Conservation (phyloP, 257 asterid genomes). For the Solanum virginianum region DNA sequence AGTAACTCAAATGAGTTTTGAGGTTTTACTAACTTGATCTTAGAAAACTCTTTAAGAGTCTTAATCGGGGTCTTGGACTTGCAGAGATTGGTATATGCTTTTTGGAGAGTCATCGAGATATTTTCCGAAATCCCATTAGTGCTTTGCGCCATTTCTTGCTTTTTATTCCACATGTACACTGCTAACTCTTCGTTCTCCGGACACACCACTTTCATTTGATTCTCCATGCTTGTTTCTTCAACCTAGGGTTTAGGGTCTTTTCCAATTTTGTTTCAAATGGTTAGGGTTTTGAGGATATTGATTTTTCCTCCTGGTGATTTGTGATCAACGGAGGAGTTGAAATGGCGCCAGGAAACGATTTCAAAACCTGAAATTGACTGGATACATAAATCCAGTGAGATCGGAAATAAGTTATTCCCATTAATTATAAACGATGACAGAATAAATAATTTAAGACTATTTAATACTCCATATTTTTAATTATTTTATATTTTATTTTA, state of each 20-base stretch:
- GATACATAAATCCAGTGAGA: too few relatives aligned
- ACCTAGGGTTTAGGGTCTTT: neutral
- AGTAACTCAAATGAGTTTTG: neutral
- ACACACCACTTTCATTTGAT: constrained; percentile 31
- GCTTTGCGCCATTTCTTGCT: constrained; percentile 56
- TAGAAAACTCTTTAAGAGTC: constrained; percentile 55
- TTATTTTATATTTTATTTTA: too few relatives aligned
- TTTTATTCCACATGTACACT: constrained; percentile 46
- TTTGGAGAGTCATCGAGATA: constrained; percentile 45
- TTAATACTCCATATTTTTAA: too few relatives aligned
- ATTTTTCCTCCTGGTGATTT: neutral
- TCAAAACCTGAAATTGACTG: neutral
- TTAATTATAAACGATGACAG: too few relatives aligned
- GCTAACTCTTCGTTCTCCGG: constrained; percentile 63
- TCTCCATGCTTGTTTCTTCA: constrained; percentile 25
- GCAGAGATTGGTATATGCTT: constrained; percentile 67
- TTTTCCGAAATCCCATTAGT: constrained; percentile 76
- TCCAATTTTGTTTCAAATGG: neutral
- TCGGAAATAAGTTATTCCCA: too few relatives aligned
- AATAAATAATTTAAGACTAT: too few relatives aligned
- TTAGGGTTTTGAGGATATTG: neutral
- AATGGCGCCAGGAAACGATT: constrained; percentile 6
- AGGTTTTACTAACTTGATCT: constrained; percentile 55
- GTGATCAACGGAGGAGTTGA: neutral
- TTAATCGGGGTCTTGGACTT: constrained; percentile 41